Conservation (phyloP, 2,329 filamentous ascomycete genomes). For the Ambrosiella xylebori region DNA sequence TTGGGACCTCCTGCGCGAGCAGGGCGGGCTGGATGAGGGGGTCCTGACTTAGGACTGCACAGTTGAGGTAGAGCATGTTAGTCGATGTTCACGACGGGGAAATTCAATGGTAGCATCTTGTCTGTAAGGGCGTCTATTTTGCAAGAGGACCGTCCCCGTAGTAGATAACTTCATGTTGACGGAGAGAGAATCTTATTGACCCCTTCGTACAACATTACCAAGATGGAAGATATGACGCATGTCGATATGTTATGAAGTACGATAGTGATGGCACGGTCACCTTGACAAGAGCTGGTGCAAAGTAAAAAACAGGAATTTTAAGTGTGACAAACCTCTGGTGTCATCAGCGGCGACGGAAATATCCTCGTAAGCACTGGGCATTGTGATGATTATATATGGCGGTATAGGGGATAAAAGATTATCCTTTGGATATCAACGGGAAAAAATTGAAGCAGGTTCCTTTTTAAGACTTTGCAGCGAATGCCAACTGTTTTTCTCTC, state of each 20-base stretch:
- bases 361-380: conserved; percentile 22
- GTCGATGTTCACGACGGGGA: not conserved
- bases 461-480: not conserved
- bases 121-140: too few relatives aligned
- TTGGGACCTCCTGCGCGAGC: conserved; percentile 78
- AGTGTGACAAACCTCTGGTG: conserved; percentile 21
- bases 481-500: not conserved
- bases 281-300: too few relatives aligned
- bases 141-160: too few relatives aligned
- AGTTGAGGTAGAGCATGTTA: not conserved
- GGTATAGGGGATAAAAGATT: conserved; percentile 11
- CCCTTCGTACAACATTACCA: too few relatives aligned
- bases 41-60: conserved; percentile 68
- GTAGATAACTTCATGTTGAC: too few relatives aligned
- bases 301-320: not conserved
- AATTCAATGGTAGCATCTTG: not conserved
- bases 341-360: conserved; percentile 20
- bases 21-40: conserved; percentile 84
- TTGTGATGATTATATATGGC: conserved; percentile 14
- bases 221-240: too few relatives aligned
- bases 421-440: not conserved
- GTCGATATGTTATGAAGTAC: not conserved
- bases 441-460: not conserved
- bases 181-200: too few relatives aligned
- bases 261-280: not conserved